These are phyloP conservation scores for Harrya chromipes DNA, from an alignment of 768 basidiomycete genomes.

Conservation along the genomic window DNA sequence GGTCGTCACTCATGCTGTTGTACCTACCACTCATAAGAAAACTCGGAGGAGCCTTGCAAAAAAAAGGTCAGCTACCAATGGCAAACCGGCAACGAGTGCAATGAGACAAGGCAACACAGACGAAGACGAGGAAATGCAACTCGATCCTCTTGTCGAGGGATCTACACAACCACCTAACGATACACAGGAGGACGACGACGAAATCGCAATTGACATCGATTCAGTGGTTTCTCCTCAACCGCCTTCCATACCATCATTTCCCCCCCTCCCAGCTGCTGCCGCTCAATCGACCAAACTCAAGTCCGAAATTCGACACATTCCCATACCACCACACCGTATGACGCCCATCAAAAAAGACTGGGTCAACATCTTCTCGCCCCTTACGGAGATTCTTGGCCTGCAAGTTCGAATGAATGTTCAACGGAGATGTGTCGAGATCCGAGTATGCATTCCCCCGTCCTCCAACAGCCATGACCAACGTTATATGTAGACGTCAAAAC, in stretches of 20 bases:
- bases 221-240: slow-evolving; percentile 43
- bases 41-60: slow-evolving; percentile 43
- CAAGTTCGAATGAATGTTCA: slow-evolving; percentile 98
- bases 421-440: slow-evolving; percentile 84
- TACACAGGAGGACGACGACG: slow-evolving; percentile 55
- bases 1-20: slow-evolving; percentile 40
- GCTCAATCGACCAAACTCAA: slow-evolving; percentile 52
- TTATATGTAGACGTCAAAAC: slow-evolving; percentile 76
- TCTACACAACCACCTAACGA: slow-evolving; percentile 1
- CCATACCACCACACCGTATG: slow-evolving; percentile 96
- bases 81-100: slow-evolving; percentile 7
- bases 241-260: slow-evolving; percentile 61
- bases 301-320: slow-evolving; percentile 83
- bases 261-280: slow-evolving; percentile 60
- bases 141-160: slow-evolving; percentile 13
- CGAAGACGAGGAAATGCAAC: slow-evolving; percentile 33
- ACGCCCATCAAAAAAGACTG: slow-evolving; percentile 96
- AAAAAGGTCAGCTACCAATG: slow-evolving; percentile 28
- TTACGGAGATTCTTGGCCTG: slow-evolving; percentile 91
- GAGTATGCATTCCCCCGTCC: slow-evolving; percentile 53
- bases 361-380: slow-evolving; percentile 91
- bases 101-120: slow-evolving; percentile 9
- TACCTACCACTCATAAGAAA: slow-evolving; percentile 39
- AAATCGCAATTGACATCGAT: slow-evolving; percentile 57
- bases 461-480: slow-evolving; percentile 1